Conservation (phyloP, 1,284 basidiomycete genomes). For the Ustilago lituana region DNA sequence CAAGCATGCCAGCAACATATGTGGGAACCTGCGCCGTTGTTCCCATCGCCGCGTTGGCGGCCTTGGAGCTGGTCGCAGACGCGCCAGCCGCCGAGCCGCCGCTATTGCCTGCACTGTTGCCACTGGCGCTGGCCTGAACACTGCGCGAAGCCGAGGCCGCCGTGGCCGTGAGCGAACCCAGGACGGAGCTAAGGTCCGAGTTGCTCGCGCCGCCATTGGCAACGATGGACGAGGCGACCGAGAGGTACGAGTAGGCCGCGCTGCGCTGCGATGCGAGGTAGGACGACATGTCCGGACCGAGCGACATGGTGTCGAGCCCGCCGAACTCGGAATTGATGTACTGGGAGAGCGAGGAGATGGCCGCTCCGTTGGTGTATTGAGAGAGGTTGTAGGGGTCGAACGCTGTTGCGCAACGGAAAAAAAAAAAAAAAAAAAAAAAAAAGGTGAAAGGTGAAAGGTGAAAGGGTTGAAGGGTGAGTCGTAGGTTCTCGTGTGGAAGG, state of each 20-base stretch:
- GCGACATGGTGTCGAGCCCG: conserved; percentile 5
- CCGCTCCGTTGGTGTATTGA: conserved; percentile 31
- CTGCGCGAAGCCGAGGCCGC: neutral
- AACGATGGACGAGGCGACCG: conserved; percentile 28
- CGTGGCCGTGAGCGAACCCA: conserved; percentile 18
- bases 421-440: too few relatives aligned
- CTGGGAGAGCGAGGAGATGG: conserved; percentile 27
- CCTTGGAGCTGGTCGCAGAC: conserved; percentile 5
- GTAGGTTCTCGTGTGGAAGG: too few relatives aligned
- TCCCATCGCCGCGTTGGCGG: conserved; percentile 18
- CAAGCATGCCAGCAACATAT: conserved; percentile 22
- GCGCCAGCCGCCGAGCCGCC: conserved; percentile 4
- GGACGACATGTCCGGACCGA: conserved; percentile 18
- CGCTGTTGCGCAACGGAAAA: conserved; percentile 1
- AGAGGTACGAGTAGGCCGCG: conserved; percentile 38
- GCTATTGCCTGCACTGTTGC: neutral
- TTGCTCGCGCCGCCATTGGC: conserved; percentile 26
- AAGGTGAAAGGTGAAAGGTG: too few relatives aligned
- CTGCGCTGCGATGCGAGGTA: conserved; percentile 14
- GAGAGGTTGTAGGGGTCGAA: conserved; percentile 38
- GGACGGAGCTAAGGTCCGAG: conserved; percentile 12
- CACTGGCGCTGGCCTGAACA: neutral
- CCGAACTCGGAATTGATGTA: conserved; percentile 25
- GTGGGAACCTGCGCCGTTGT: conserved; percentile 4
- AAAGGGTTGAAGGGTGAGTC: too few relatives aligned